phyloP scores from a whole-genome alignment of 495 filamentous ascomycete species.

The Xylaria castorea region DNA sequence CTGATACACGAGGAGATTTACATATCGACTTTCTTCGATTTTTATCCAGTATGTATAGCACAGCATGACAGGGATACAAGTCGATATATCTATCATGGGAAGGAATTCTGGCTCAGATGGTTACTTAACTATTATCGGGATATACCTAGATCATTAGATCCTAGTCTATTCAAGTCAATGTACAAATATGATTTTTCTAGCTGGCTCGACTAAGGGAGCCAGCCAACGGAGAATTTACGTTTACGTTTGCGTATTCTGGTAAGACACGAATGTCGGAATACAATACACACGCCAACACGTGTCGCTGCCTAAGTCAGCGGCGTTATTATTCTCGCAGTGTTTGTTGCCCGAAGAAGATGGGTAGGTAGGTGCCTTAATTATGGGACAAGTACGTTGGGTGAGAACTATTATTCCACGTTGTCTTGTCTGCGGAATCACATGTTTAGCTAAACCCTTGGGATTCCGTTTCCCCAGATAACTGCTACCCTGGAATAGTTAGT shows the following conservation, averaged over 20 bases:
- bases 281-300: background rate
- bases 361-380: background rate
- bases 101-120: background rate
- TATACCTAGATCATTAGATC: background rate
- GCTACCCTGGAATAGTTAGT: background rate
- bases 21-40: background rate
- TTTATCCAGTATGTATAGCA: background rate
- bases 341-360: background rate
- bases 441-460: background rate
- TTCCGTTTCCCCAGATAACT: background rate
- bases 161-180: background rate
- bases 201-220: background rate
- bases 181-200: background rate
- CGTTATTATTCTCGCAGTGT: background rate
- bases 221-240: no score
- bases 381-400: background rate
- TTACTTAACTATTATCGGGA: background rate
- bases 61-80: background rate
- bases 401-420: conserved; percentile 5
- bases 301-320: background rate
- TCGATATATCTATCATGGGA: background rate
- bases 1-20: background rate
- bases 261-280: background rate
- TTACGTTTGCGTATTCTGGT: background rate
- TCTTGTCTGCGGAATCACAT: background rate